Conservation (phyloP, 164 flowering plant genomes). For the Kalanchoe fedtschenkoi region DNA sequence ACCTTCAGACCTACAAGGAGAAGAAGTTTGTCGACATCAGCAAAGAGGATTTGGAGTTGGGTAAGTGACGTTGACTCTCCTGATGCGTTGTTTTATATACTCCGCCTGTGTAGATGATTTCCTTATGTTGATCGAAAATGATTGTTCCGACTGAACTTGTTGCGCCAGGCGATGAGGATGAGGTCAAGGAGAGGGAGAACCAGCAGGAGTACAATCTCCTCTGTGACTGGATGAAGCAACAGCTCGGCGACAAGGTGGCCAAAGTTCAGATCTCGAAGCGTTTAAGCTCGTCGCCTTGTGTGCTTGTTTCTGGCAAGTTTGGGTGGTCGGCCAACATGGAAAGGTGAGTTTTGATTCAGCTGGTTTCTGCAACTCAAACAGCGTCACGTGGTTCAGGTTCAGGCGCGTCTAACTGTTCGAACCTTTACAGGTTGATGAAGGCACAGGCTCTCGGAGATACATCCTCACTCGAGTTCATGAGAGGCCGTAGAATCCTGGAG, state of each 20-base stretch:
- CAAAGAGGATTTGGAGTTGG: conserved; percentile 94
- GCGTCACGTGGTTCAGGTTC: no score
- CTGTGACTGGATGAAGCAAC: conserved; percentile 97
- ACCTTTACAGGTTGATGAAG: conserved; percentile 62
- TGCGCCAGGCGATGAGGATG: conserved; percentile 80
- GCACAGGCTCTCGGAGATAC: conserved; percentile 93
- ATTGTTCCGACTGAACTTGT: not conserved
- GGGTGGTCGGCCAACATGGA: conserved; percentile 99
- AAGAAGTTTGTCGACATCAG: conserved; percentile 97
- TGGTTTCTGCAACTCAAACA: not conserved
- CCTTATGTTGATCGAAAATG: not conserved
- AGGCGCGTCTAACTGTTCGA: not conserved
- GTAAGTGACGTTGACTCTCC: conserved; percentile 26
- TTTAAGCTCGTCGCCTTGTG: conserved; percentile 91
- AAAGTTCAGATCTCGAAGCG: conserved; percentile 93
- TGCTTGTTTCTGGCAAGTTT: conserved; percentile 97
- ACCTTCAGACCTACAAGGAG: conserved; percentile 88
- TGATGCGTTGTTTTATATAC: not conserved
- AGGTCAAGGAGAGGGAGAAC: conserved; percentile 73
- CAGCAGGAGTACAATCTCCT: conserved; percentile 74
- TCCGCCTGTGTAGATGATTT: not conserved
- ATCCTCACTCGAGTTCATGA: conserved; percentile 83
- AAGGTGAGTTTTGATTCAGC: conserved; percentile 38
- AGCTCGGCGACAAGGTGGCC: conserved; percentile 92
- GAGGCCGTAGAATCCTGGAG: conserved; percentile 87